Conservation (phyloP, 768 basidiomycete genomes). For the Tulasnella sp. region DNA sequence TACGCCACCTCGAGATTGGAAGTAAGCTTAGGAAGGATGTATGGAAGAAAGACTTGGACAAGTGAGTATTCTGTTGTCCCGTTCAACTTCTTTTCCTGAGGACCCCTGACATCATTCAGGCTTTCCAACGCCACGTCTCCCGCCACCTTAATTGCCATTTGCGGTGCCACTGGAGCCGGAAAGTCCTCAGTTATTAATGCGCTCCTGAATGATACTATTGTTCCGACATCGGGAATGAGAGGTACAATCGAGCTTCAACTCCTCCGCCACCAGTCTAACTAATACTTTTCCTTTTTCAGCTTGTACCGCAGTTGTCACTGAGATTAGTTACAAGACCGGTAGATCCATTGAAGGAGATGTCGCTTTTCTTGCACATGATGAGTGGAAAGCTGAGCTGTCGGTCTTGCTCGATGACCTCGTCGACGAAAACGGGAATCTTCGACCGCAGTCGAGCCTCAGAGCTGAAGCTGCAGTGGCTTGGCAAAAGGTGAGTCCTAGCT, state of each 20-base stretch:
- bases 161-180: constrained; percentile 29
- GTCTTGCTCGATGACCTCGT: constrained; percentile 46
- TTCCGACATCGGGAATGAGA: constrained; percentile 54
- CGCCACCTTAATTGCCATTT: constrained; percentile 50
- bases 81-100: background rate
- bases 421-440: constrained; percentile 44
- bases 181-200: constrained; percentile 49
- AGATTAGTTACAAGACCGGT: constrained; percentile 43
- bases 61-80: constrained; percentile 25
- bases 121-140: constrained; percentile 39
- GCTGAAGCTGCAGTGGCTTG: constrained; percentile 51
- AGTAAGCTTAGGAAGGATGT: constrained; percentile 46
- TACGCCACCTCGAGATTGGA: constrained; percentile 37
- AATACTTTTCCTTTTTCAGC: constrained; percentile 27
- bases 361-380: constrained; percentile 40
- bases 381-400: constrained; percentile 45
- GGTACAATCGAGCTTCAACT: constrained; percentile 25
- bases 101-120: constrained; percentile 23
- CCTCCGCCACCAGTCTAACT: background rate
- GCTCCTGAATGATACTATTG: constrained; percentile 47
- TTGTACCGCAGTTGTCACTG: constrained; percentile 54
- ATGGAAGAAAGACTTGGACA: constrained; percentile 42
- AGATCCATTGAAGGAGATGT: constrained; percentile 46
- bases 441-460: constrained; percentile 40
- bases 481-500: constrained; percentile 34